Percentiles rank a stretch among this genome's conserved stretches.
These are phyloP conservation scores for Oryza longistaminata DNA, from an alignment of 176 grass and related monocot genomes.

Conservation along the genomic window DNA sequence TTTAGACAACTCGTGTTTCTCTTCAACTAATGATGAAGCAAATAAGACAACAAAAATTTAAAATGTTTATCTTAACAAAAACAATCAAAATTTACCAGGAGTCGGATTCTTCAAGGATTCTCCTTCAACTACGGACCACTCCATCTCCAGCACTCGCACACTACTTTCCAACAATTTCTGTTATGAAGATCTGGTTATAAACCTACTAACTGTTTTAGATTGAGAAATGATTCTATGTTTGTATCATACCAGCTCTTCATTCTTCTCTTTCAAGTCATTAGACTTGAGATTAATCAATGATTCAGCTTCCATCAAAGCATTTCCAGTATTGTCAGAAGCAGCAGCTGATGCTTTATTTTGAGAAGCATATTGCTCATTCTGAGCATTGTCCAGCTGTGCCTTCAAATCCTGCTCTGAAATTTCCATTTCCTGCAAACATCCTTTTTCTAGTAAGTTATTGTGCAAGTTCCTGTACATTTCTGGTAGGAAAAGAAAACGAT, in stretches of 20 bases:
- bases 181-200: constrained; percentile 26
- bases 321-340: constrained; percentile 46
- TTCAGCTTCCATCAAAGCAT: constrained; percentile 53
- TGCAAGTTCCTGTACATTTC: background rate
- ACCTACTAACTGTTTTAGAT: background rate
- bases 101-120: constrained; percentile 81
- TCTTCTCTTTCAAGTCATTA: constrained; percentile 80
- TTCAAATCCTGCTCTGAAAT: constrained; percentile 56
- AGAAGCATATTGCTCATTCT: constrained; percentile 52
- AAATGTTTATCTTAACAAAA: constrained; percentile 5
- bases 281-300: constrained; percentile 56
- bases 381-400: constrained; percentile 57
- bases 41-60: background rate
- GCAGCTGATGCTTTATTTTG: constrained; percentile 46
- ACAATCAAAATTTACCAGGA: constrained; percentile 53
- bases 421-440: constrained; percentile 62
- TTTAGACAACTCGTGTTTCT: background rate
- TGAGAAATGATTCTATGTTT: constrained; percentile 20
- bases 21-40: constrained; percentile 4
- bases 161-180: constrained; percentile 65
- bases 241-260: constrained; percentile 57
- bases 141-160: constrained; percentile 68
- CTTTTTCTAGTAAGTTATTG: constrained; percentile 2
- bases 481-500: background rate
- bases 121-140: constrained; percentile 67